A percentile compares a stretch with the other conserved stretches of the same genome.
Conservation (phyloP, 2,329 filamentous ascomycete species). For the Thelonectria olida region DNA sequence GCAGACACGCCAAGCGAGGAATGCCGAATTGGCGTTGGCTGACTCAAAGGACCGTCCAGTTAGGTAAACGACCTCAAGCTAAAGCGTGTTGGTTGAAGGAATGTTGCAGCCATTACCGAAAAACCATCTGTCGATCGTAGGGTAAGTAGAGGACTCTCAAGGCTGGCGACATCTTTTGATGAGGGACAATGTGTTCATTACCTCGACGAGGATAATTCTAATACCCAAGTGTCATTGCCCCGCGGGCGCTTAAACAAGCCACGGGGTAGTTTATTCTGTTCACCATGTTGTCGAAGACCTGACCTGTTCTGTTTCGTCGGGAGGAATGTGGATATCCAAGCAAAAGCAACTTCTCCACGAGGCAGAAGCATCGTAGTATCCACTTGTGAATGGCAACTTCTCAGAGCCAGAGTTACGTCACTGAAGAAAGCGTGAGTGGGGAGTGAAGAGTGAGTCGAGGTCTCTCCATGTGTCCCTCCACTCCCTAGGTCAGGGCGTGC, state of each 20-base stretch:
- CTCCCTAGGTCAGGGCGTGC: too few species aligned
- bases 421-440: too few species aligned
- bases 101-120: not conserved
- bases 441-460: too few species aligned
- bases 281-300: too few species aligned
- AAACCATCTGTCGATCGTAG: not conserved
- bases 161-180: not conserved
- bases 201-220: too few species aligned
- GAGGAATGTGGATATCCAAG: not conserved
- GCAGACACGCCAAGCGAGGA: not conserved
- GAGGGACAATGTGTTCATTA: too few species aligned
- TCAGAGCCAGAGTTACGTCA: not conserved
- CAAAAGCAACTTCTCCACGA: not conserved
- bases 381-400: not conserved
- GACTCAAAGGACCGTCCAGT: not conserved
- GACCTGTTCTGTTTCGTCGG: too few species aligned
- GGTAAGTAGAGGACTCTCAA: not conserved
- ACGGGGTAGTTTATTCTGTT: too few species aligned
- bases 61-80: not conserved
- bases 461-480: too few species aligned
- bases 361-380: not conserved
- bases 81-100: not conserved
- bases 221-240: not conserved
- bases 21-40: not conserved
- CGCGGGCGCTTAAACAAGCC: too few species aligned